phyloP scores from a whole-genome alignment of 768 basidiomycete genomes.

The Termitomyces sp. region DNA sequence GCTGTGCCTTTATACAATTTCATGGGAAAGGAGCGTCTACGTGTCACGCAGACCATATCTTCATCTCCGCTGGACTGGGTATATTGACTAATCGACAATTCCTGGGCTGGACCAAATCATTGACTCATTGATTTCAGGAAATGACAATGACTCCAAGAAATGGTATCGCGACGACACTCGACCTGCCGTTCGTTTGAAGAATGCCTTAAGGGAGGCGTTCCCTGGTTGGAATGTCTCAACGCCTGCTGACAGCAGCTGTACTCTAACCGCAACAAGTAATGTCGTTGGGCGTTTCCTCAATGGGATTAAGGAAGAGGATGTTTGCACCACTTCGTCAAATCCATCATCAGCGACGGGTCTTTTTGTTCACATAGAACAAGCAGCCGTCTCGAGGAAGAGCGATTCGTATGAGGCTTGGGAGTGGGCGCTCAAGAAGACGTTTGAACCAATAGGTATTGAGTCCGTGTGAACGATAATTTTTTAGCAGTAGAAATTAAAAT shows the following conservation, averaged over 20 bases:
- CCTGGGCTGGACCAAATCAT: not conserved
- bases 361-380: slow-evolving; percentile 41
- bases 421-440: slow-evolving; percentile 25
- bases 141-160: slow-evolving; percentile 16
- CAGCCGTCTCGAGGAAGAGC: slow-evolving; percentile 15
- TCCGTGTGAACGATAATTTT: not conserved
- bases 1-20: slow-evolving; percentile 41
- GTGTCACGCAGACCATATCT: slow-evolving; percentile 33
- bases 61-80: slow-evolving; percentile 43
- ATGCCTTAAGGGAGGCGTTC: slow-evolving; percentile 23
- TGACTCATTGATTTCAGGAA: slow-evolving; percentile 8
- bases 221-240: slow-evolving; percentile 31
- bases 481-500: too few species aligned
- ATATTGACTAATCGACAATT: not conserved
- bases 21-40: slow-evolving; percentile 37
- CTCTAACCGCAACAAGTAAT: slow-evolving; percentile 37
- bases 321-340: slow-evolving; percentile 24
- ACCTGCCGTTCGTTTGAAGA: slow-evolving; percentile 31
- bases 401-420: slow-evolving; percentile 28
- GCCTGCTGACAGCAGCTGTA: slow-evolving; percentile 34
- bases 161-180: slow-evolving; percentile 34
- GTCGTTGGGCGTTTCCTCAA: slow-evolving; percentile 41
- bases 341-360: slow-evolving; percentile 23
- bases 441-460: slow-evolving; percentile 8
- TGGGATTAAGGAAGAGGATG: slow-evolving; percentile 20